phyloP scores from a whole-genome alignment of 2,329 filamentous ascomycete genomes.

The Apiospora hydei region DNA sequence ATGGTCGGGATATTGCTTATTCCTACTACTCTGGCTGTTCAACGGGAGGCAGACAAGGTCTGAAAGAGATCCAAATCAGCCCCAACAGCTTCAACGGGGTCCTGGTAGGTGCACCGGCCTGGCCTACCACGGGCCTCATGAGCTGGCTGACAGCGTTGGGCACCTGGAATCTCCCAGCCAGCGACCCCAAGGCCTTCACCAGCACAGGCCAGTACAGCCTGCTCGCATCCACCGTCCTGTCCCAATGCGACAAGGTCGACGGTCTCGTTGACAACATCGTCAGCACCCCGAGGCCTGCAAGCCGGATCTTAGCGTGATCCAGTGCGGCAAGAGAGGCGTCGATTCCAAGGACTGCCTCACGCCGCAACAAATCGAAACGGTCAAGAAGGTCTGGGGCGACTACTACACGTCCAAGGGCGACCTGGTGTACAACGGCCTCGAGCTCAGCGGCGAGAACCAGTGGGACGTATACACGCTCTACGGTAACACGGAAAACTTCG shows the following conservation, averaged over 20 bases:
- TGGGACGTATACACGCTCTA: conserved; percentile 43
- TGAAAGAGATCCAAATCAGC: conserved; percentile 59
- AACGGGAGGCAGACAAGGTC: conserved; percentile 65
- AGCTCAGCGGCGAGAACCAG: conserved; percentile 53
- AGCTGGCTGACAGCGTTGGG: conserved; percentile 52
- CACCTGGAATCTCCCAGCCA: conserved; percentile 55
- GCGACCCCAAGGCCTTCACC: conserved; percentile 51
- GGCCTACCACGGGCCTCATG: conserved; percentile 57
- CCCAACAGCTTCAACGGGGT: conserved; percentile 65
- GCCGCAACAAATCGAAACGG: conserved; percentile 47
- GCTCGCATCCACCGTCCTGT: conserved; percentile 48
- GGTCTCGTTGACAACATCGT: conserved; percentile 58
- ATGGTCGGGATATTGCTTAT: conserved; percentile 48
- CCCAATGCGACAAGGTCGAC: conserved; percentile 60
- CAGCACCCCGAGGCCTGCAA: conserved; percentile 52
- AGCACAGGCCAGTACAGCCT: conserved; percentile 52
- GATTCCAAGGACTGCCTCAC: conserved; percentile 50
- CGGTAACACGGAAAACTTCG: conserved; percentile 39
- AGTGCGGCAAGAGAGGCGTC: conserved; percentile 42
- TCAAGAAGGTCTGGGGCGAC: conserved; percentile 43
- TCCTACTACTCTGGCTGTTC: conserved; percentile 65
- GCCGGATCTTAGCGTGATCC: conserved; percentile 49
- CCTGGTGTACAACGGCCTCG: conserved; percentile 52
- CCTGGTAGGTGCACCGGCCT: conserved; percentile 57
- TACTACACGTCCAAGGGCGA: conserved; percentile 40